Base-by-base conservation (phyloP, 495 filamentous ascomycete species). In the Aspergillus avenaceus region DNA sequence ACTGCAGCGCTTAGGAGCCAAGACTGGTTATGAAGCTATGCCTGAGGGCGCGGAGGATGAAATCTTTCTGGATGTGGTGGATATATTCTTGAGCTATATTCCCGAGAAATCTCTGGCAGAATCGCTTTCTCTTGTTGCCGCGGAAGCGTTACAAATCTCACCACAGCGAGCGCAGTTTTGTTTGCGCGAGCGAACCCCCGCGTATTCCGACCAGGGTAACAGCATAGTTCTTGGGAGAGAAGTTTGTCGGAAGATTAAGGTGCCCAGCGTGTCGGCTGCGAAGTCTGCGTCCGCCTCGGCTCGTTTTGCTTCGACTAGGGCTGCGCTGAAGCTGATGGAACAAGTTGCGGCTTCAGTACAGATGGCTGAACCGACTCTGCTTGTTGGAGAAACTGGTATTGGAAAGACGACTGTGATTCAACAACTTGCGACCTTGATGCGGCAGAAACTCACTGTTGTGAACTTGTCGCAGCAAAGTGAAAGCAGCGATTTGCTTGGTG, bases 401-500 rank as follows among this genome's bases (percentile, higher is more conserved):
- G 95, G 95, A 59, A 99, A 99, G 69, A 99, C 95, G 2, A 91
- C 91, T 1, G 84, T 92, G 11, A 83, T 99, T 37, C 95, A 99
- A 61, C 90, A 96, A 56, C 73, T 99, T 49, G 91, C 95, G 3
- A 82, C 86, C 25, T 73, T 85, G 13, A 78, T 95, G 24, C 85
- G 91, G 0, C 84, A 86, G 53, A 90, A 90, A 53, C 79, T 99
- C 3, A 85, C 86, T 0, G 87, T 91, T 1, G 86, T 97, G 54
- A 99, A 99, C 63, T 63, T 99, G 58, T 97, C 95, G 0, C 95
- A 99, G 63, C 95, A 99, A 60, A 97, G 91, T 63, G 95, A 99
- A 70, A 88, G 84, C 31, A 85, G 90, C 21, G 95, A 99, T 70
- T 70, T 99, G 5, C 71, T 99, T 0, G 95, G 95, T 53, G 93